These are phyloP conservation scores for Parafenestella ontariensis DNA, from an alignment of 2,329 filamentous ascomycete species.

Conservation along the genomic window DNA sequence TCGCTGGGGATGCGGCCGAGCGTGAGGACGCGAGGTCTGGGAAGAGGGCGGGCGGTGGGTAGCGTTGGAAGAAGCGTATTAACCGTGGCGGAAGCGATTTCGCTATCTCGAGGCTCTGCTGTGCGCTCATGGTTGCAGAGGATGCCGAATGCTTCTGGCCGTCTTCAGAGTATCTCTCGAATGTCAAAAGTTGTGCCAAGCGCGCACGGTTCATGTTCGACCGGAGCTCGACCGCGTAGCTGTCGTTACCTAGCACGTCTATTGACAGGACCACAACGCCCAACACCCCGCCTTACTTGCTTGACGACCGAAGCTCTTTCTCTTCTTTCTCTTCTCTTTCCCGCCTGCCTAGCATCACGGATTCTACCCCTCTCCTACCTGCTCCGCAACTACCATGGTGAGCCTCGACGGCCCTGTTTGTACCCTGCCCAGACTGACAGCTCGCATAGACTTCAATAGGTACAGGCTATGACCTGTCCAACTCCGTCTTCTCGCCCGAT, in stretches of 20 bases:
- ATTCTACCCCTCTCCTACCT: not conserved
- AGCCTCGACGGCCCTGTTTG: slow-evolving; percentile 20
- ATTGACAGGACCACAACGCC: not conserved
- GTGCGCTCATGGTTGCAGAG: slow-evolving; percentile 31
- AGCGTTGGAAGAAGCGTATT: slow-evolving; percentile 86
- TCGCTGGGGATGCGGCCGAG: slow-evolving; percentile 25
- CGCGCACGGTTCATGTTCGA: not conserved
- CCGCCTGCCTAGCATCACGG: not conserved
- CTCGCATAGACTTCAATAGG: slow-evolving; percentile 90
- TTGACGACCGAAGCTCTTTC: not conserved
- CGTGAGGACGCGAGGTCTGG: slow-evolving; percentile 33
- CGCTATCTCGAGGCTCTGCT: slow-evolving; percentile 62
- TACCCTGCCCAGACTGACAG: slow-evolving; percentile 24
- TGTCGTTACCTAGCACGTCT: not conserved
- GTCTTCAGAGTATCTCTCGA: not conserved
- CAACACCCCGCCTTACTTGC: not conserved
- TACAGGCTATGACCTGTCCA: slow-evolving; percentile 98
- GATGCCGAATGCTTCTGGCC: not conserved
- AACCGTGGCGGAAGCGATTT: slow-evolving; percentile 78
- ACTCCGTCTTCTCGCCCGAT: slow-evolving; percentile 99
- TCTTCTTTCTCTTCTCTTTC: not conserved
- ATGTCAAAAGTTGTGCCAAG: not conserved
- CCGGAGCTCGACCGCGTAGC: not conserved
- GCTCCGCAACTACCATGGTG: slow-evolving; percentile 36
- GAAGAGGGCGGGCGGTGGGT: slow-evolving; percentile 71